phyloP scores from a whole-genome alignment of 2,329 filamentous ascomycete species.

The Talaromyces sp. region DNA sequence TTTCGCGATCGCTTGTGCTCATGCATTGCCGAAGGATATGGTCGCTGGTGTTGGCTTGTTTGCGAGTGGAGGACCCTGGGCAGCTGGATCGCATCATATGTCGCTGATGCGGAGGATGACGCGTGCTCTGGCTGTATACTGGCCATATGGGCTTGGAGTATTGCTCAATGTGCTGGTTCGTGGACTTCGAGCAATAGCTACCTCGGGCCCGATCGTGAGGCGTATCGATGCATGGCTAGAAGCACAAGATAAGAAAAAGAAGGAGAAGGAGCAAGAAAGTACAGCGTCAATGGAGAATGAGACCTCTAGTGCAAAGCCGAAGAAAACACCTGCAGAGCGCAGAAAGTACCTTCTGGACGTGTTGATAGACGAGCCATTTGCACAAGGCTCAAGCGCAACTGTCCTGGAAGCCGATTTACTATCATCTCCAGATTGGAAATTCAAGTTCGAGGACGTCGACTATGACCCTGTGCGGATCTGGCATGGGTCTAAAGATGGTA shows the following conservation, averaged over 20 bases:
- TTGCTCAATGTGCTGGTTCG: slow-evolving; percentile 22
- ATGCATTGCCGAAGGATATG: slow-evolving; percentile 30
- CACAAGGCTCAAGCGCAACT: slow-evolving; percentile 24
- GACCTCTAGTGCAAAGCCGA: not conserved
- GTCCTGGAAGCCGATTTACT: slow-evolving; percentile 29
- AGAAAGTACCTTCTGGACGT: slow-evolving; percentile 20
- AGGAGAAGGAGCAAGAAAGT: slow-evolving; percentile 5
- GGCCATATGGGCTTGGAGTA: slow-evolving; percentile 23
- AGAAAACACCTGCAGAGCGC: slow-evolving; percentile 15
- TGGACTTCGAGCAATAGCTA: slow-evolving; percentile 21
- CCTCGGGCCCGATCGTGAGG: slow-evolving; percentile 20
- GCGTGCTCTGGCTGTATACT: slow-evolving; percentile 22
- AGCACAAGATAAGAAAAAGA: slow-evolving; percentile 13
- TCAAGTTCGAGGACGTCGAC: slow-evolving; percentile 26
- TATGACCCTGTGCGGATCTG: slow-evolving; percentile 29
- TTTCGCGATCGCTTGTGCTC: slow-evolving; percentile 48
- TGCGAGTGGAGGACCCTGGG: slow-evolving; percentile 30
- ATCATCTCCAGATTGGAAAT: slow-evolving; percentile 28
- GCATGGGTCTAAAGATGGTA: slow-evolving; percentile 30
- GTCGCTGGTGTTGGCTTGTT: slow-evolving; percentile 12
- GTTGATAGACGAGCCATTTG: slow-evolving; percentile 26
- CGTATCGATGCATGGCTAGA: slow-evolving; percentile 27
- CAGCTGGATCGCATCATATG: slow-evolving; percentile 31
- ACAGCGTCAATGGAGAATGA: not conserved
- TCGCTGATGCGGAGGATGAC: slow-evolving; percentile 24